Conservation (phyloP, 306 rosid species). For the Pterocarpus macrocarpus region DNA sequence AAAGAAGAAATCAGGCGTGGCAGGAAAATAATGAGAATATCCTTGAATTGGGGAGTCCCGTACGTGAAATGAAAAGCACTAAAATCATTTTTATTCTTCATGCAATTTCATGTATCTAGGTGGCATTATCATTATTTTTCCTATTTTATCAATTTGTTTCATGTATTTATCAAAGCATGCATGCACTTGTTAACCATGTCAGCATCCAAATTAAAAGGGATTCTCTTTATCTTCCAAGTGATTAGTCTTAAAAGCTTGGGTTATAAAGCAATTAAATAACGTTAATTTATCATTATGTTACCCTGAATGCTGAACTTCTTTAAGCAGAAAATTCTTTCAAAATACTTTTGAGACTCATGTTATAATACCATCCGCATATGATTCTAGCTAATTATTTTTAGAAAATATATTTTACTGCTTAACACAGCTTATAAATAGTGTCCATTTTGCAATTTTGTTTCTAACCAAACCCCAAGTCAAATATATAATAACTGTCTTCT, state of each 20-base stretch:
- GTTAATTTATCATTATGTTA: conserved; percentile 45
- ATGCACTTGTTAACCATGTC: conserved; percentile 52
- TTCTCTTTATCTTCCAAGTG: conserved; percentile 42
- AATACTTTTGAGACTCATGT: conserved; percentile 3
- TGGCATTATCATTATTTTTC: conserved; percentile 68
- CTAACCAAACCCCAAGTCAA: too few relatives aligned
- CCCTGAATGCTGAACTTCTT: conserved; percentile 36
- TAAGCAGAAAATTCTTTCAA: background rate
- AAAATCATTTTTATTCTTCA: conserved; percentile 72
- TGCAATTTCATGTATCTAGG: conserved; percentile 72
- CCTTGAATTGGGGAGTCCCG: conserved; percentile 75
- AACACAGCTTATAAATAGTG: conserved; percentile 13
- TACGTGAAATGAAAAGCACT: conserved; percentile 67
- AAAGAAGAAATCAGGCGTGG: conserved; percentile 77
- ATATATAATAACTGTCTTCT: background rate
- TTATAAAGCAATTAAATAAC: conserved; percentile 32
- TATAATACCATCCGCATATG: conserved; percentile 2
- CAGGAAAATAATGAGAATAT: conserved; percentile 78
- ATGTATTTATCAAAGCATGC: conserved; percentile 56
- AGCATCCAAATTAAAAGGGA: conserved; percentile 44
- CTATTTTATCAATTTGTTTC: conserved; percentile 42
- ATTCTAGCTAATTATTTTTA: background rate
- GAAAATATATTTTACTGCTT: background rate
- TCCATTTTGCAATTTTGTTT: background rate
- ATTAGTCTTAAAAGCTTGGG: conserved; percentile 39